phyloP scores from a whole-genome alignment of 306 rosid species.

The Dryas drummondii region DNA sequence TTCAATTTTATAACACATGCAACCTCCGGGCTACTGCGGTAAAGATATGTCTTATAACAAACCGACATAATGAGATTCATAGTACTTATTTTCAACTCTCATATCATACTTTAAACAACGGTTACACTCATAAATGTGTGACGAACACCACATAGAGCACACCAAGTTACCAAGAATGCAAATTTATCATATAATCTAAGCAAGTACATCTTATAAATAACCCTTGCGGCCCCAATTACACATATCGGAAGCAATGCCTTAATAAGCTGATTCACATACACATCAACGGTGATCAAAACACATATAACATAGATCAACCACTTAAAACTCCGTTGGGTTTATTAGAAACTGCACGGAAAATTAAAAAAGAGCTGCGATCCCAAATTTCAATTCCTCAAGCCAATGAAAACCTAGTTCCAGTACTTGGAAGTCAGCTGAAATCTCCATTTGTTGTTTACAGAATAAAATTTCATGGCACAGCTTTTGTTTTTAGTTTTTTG shows the following conservation, averaged over 20 bases:
- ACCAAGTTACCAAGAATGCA: not conserved
- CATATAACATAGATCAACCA: not conserved
- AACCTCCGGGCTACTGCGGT: too few species aligned
- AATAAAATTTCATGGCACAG: not conserved
- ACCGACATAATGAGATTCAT: not conserved
- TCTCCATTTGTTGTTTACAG: not conserved
- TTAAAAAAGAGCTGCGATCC: not conserved
- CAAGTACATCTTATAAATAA: not conserved
- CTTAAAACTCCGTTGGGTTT: not conserved
- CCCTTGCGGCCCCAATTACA: not conserved
- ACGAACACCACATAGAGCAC: not conserved
- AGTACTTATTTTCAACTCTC: not conserved
- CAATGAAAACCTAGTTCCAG: conserved; percentile 5
- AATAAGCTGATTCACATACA: not conserved
- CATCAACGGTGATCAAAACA: not conserved
- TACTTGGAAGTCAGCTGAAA: conserved; percentile 7
- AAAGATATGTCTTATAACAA: not conserved
- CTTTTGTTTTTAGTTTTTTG: not conserved
- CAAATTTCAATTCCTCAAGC: conserved; percentile 2
- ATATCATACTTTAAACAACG: not conserved
- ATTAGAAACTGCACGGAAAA: not conserved
- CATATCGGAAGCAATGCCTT: not conserved
- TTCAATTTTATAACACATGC: not conserved
- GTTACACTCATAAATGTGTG: not conserved
- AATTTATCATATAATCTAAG: not conserved